These are phyloP conservation scores for Trichomonascaceae sp. DNA, from an alignment of 1,139 yeast species.

Conservation along the genomic window DNA sequence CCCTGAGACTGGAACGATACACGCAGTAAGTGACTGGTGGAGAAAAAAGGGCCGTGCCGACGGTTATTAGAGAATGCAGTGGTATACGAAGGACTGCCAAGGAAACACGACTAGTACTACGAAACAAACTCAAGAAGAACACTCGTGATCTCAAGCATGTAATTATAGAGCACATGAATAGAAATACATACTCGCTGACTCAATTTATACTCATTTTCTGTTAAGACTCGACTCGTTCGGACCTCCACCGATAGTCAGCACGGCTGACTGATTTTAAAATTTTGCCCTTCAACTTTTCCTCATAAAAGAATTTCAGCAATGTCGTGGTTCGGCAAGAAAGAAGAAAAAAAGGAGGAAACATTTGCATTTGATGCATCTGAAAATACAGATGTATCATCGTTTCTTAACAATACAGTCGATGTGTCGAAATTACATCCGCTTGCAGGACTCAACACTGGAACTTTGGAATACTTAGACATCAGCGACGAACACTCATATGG, in stretches of 20 bases:
- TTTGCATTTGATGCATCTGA: constrained; percentile 58
- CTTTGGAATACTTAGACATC: constrained; percentile 82
- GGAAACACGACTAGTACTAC: background rate
- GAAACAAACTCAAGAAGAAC: background rate
- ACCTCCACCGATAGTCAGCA: background rate
- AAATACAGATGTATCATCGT: constrained; percentile 57
- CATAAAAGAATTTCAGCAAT: constrained; percentile 26
- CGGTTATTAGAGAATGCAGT: constrained; percentile 30
- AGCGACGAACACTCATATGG: constrained; percentile 80
- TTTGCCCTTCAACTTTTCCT: background rate
- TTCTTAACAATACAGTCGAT: constrained; percentile 64
- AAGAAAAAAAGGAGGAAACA: constrained; percentile 25
- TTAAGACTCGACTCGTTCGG: background rate
- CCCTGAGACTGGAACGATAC: constrained; percentile 35
- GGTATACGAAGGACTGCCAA: background rate
- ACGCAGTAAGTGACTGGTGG: constrained; percentile 55
- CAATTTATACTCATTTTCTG: background rate
- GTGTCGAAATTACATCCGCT: constrained; percentile 79
- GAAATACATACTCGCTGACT: background rate
- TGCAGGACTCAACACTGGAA: constrained; percentile 73
- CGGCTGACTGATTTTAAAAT: background rate
- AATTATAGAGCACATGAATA: background rate
- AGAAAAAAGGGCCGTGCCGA: constrained; percentile 46
- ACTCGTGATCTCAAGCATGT: background rate
- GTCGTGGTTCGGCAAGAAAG: constrained; percentile 57